Evolutionary conservation across 2,329 filamentous ascomycete genomes (phyloP).

Genomic region (Stagonosporopsis rhizophila): DNA sequence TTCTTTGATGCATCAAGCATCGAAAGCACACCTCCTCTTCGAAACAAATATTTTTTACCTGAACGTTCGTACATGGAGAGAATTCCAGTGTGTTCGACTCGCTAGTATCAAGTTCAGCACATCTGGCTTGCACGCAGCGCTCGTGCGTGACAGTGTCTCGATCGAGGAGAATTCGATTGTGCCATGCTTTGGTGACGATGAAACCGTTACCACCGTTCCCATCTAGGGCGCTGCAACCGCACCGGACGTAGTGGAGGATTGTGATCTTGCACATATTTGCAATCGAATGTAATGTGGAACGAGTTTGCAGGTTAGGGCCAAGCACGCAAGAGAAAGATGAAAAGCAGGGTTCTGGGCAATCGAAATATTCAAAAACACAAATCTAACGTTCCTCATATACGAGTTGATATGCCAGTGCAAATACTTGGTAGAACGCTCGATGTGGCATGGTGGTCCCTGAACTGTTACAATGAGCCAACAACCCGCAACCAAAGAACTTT

Average conservation of each 20-base stretch:
- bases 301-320: no score
- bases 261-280: no score
- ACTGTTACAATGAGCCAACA: background rate
- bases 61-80: no score
- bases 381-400: no score
- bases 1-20: background rate
- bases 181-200: background rate
- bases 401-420: background rate
- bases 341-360: no score
- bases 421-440: background rate
- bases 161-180: background rate
- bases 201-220: slow-evolving; percentile 1
- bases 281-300: no score
- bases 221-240: background rate
- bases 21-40: background rate
- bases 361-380: no score
- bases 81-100: no score
- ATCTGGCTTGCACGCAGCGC: background rate
- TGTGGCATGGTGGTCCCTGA: background rate
- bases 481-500: background rate
- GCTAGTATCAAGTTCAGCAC: no score
- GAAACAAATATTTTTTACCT: background rate
- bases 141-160: background rate
- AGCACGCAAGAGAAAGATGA: no score
- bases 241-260: no score